Percentiles rank a stretch among this genome's conserved stretches.
Evolutionary conservation across 345 rosid species (phyloP).

Genomic region (Gossypium mustelinum): DNA sequence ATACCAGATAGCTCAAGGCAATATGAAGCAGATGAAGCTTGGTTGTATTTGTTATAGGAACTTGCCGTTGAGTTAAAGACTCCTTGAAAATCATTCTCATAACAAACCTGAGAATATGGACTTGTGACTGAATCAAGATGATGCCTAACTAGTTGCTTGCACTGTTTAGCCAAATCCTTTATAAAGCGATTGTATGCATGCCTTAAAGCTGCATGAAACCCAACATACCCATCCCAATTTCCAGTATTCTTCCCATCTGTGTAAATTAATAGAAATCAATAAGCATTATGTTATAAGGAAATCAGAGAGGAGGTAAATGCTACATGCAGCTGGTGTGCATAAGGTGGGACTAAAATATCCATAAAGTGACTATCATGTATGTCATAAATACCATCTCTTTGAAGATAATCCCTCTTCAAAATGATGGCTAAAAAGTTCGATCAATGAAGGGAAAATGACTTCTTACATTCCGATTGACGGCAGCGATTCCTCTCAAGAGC

Average conservation of each 20-base stretch:
- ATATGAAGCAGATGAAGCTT: slow-evolving; percentile 53
- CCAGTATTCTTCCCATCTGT: slow-evolving; percentile 63
- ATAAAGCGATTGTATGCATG: slow-evolving; percentile 73
- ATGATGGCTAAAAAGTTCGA: neutral
- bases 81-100: slow-evolving; percentile 60
- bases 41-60: slow-evolving; percentile 42
- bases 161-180: slow-evolving; percentile 71
- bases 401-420: neutral
- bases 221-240: slow-evolving; percentile 79
- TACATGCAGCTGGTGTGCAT: neutral
- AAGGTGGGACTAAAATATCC: neutral
- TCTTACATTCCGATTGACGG: slow-evolving; percentile 68
- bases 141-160: slow-evolving; percentile 84
- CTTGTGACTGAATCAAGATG: slow-evolving; percentile 95
- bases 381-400: neutral
- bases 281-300: neutral
- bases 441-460: neutral
- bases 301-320: neutral
- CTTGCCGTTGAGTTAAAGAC: slow-evolving; percentile 43
- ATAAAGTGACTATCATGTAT: neutral
- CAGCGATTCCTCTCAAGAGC: slow-evolving; percentile 74
- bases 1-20: slow-evolving; percentile 71
- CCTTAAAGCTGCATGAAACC: slow-evolving; percentile 83
- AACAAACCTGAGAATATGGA: slow-evolving; percentile 86
- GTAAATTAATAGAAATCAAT: neutral